Evolutionary conservation across 2,329 filamentous ascomycete species (phyloP), one percentile per base, ranked within the genome.

Genomic region (Zopfia rhizophila): DNA sequence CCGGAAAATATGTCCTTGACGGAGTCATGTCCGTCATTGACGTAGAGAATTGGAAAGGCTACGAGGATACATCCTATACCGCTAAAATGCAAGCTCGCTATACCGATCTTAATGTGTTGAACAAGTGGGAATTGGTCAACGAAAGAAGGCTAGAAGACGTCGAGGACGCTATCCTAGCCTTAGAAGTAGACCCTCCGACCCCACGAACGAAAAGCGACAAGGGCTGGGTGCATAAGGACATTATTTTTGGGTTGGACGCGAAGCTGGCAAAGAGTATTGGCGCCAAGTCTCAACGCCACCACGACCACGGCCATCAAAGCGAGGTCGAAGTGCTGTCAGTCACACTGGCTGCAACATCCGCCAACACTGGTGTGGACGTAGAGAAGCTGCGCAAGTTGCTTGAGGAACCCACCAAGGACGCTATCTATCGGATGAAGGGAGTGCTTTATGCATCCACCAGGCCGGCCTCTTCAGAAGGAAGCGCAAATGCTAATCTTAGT

Each of bases 401-500:
- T 22, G 78, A 80, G 33, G 73, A 83, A 0, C 89, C 93, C 0
- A 89, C 91, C 1, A 96, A 95, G 68, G 94, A 99, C 56, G 92
- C 97, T 66, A 85, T 96, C 7, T 99, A 97, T 74, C 85, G 94
- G 44, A 97, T 99, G 70, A 99, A 99, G 72, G 90, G 82, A 0
- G 76, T 87, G 3, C 55, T 87, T 6, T 78, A 78, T 69, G 30
- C 72, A 52, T 50, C 73, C 1, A 73, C 69, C 0, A 73, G 76
- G 0, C 76, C 77, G 2, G 74, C 75, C 35, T 78, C 79, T 3
- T 80, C 78, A 12, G 74, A 74, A 11, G 48, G 58, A 2, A 64
- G 60, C 13, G 57, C 67, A 10, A 56, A 74, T 37, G 58, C 70
- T 5, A 56, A 65, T 11, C 56, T 64, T 7, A 51, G 83, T 8